These are phyloP conservation scores for Suillus occidentalis DNA, from an alignment of 768 basidiomycete genomes.

Conservation along the genomic window DNA sequence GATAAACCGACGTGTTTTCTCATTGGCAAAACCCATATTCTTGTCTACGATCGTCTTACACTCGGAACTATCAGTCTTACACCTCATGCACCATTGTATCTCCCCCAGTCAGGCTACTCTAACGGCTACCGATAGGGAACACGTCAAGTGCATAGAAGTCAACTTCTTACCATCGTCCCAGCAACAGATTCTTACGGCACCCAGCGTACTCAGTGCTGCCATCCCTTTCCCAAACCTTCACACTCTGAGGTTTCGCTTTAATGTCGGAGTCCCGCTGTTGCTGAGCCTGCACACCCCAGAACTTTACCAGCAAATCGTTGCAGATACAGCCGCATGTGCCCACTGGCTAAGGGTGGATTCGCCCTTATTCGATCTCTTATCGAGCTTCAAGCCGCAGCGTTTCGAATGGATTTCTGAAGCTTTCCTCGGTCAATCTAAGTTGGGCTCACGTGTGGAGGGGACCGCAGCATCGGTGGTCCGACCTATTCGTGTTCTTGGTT, in stretches of 20 bases:
- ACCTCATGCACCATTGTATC: constrained; percentile 4
- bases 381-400: neutral
- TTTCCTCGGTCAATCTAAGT: neutral
- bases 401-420: constrained; percentile 7
- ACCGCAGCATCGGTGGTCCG: neutral
- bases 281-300: neutral
- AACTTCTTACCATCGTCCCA: constrained; percentile 6
- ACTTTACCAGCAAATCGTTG: neutral
- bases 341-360: constrained; percentile 5
- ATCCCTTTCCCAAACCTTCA: constrained; percentile 4
- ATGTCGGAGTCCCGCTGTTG: neutral
- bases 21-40: constrained; percentile 5
- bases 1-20: constrained; percentile 3
- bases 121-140: neutral
- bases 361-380: constrained; percentile 9
- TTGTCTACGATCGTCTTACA: constrained; percentile 6
- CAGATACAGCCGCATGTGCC: neutral
- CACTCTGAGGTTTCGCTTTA: constrained; percentile 6
- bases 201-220: neutral
- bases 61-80: constrained; percentile 7
- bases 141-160: constrained; percentile 7
- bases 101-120: neutral
- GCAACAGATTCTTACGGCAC: neutral
- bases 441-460: neutral
- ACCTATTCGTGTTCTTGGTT: constrained; percentile 1